phyloP scores from a whole-genome alignment of 257 asterid genomes.

The Plantago elongata region DNA sequence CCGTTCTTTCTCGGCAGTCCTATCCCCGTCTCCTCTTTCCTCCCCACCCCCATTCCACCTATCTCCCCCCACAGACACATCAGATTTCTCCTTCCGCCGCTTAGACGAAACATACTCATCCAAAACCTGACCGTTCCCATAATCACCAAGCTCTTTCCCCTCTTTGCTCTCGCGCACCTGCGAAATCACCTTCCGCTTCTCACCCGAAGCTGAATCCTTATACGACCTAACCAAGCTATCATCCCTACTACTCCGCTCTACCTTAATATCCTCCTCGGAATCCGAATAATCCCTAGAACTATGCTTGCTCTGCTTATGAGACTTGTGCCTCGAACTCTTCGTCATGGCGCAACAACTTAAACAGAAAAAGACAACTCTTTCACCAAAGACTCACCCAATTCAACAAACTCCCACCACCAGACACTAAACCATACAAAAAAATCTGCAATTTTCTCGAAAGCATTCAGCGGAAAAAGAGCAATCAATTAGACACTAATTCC shows the following conservation, averaged over 20 bases:
- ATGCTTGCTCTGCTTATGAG: slow-evolving; percentile 86
- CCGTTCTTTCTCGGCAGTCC: slow-evolving; percentile 44
- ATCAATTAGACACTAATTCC: not conserved
- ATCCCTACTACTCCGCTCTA: slow-evolving; percentile 60
- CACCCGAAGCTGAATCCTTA: slow-evolving; percentile 72
- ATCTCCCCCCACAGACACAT: slow-evolving; percentile 44
- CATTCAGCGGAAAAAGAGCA: not conserved
- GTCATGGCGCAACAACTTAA: slow-evolving; percentile 52
- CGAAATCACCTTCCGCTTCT: slow-evolving; percentile 72
- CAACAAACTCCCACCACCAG: not conserved
- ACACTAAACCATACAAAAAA: slow-evolving; percentile 4
- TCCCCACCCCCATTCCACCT: slow-evolving; percentile 79
- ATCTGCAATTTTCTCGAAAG: too few species aligned
- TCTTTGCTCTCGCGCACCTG: slow-evolving; percentile 55
- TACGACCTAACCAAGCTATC: slow-evolving; percentile 43
- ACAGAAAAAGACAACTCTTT: slow-evolving; percentile 16
- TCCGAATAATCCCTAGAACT: slow-evolving; percentile 84
- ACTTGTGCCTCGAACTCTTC: slow-evolving; percentile 84
- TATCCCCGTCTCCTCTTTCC: slow-evolving; percentile 42
- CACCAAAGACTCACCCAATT: slow-evolving; percentile 15
- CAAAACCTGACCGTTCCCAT: slow-evolving; percentile 56
- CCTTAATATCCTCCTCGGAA: slow-evolving; percentile 69
- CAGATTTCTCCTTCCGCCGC: slow-evolving; percentile 71
- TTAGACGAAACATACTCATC: slow-evolving; percentile 74
- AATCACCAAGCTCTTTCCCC: slow-evolving; percentile 51